Evolutionary conservation across 1,139 yeast genomes (phyloP).

Genomic region (Wickerhamomyces sp.): DNA sequence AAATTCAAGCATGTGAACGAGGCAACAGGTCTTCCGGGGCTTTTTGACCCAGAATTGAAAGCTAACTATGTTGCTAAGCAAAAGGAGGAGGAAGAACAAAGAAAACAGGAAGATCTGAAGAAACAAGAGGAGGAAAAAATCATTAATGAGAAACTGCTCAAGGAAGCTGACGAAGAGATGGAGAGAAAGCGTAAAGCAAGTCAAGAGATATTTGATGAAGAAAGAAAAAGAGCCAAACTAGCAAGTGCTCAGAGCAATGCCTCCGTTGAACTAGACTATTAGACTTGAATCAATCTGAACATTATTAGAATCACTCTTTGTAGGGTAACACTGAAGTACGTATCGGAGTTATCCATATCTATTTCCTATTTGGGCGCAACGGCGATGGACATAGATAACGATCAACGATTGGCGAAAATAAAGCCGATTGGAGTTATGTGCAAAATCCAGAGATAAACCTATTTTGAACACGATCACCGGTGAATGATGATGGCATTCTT

Average conservation of each 20-base stretch:
- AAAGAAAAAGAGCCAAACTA: slow-evolving; percentile 13
- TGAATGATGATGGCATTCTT: not conserved
- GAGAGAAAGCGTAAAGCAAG: slow-evolving; percentile 18
- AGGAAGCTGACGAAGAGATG: slow-evolving; percentile 3
- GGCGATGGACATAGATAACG: not conserved
- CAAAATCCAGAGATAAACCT: not conserved
- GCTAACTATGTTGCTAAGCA: slow-evolving; percentile 2
- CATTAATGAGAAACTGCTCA: slow-evolving; percentile 1
- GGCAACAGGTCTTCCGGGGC: slow-evolving; percentile 18
- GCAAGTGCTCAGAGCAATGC: slow-evolving; percentile 6
- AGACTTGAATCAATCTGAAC: not conserved
- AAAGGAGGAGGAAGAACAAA: not conserved
- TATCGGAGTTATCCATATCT: not conserved
- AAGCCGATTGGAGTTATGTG: not conserved
- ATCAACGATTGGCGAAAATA: not conserved
- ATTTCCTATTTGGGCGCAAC: not conserved
- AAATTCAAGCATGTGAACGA: slow-evolving; percentile 19
- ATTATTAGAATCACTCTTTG: not conserved
- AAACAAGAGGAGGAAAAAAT: slow-evolving; percentile 6
- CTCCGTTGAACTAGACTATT: slow-evolving; percentile 13
- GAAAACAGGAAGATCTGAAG: slow-evolving; percentile 2
- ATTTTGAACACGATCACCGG: not conserved
- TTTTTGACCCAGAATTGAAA: slow-evolving; percentile 16
- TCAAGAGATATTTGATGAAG: slow-evolving; percentile 13
- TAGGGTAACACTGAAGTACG: not conserved